phyloP scores from a whole-genome alignment of 306 rosid species.

The Medicago arabica region DNA sequence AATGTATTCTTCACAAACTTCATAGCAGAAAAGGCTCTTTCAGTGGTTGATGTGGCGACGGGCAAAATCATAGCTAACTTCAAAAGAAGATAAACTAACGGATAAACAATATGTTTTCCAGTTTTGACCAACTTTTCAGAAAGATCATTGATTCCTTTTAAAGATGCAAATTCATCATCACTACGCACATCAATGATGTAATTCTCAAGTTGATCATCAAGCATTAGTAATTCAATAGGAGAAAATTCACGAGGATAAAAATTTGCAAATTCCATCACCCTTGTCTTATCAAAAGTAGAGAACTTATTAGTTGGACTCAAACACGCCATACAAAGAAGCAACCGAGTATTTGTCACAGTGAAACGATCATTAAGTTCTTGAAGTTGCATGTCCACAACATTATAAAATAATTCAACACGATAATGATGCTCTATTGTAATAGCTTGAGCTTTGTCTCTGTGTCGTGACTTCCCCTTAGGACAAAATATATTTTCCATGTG shows the following conservation, averaged over 20 bases:
- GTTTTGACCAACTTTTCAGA: conserved; percentile 9
- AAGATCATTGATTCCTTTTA: conserved; percentile 11
- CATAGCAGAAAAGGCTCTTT: background rate
- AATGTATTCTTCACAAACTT: conserved; percentile 7
- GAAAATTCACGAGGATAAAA: conserved; percentile 4
- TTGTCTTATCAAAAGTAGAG: conserved; percentile 16
- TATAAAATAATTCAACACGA: conserved; percentile 17
- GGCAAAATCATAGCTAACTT: conserved; percentile 20
- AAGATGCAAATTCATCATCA: conserved; percentile 2
- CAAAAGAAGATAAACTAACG: conserved; percentile 3
- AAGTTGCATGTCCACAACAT: conserved; percentile 2
- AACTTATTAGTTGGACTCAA: conserved; percentile 7
- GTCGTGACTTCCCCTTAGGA: conserved; percentile 1
- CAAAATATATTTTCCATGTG: conserved; percentile 19
- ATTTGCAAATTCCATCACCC: background rate
- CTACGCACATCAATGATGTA: background rate
- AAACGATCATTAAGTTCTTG: conserved; percentile 5
- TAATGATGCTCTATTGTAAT: conserved; percentile 5
- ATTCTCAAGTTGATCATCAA: background rate
- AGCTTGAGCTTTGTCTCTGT: conserved; percentile 1
- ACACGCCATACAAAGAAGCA: conserved; percentile 9
- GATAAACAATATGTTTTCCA: conserved; percentile 14
- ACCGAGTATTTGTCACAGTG: background rate
- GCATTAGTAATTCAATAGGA: background rate
- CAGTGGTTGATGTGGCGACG: background rate